Evolutionary conservation across 2,329 filamentous ascomycete species (phyloP).

Genomic region (Trichoderma koningiopsis): DNA sequence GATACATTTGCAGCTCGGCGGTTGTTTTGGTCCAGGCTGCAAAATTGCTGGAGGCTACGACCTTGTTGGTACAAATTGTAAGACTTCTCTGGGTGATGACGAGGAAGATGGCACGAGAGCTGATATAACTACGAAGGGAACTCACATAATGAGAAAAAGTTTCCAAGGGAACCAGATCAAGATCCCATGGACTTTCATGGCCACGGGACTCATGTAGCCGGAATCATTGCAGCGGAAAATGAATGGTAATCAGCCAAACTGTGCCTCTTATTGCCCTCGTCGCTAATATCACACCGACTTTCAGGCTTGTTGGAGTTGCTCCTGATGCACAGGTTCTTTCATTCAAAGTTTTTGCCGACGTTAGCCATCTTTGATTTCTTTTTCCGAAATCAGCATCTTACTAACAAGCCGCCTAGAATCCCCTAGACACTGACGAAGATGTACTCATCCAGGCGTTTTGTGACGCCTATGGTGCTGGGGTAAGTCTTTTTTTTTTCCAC

Average conservation of each 20-base stretch:
- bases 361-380: constrained; percentile 7
- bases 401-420: constrained; percentile 29
- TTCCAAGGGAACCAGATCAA: constrained; percentile 39
- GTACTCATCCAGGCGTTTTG: constrained; percentile 42
- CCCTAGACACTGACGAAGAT: constrained; percentile 39
- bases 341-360: constrained; percentile 48
- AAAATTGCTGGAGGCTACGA: constrained; percentile 45
- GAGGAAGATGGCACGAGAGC: no score
- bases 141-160: constrained; percentile 34
- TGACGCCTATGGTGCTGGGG: constrained; percentile 41
- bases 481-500: constrained; percentile 25
- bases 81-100: constrained; percentile 3
- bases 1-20: constrained; percentile 37
- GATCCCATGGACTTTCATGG: constrained; percentile 31
- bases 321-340: constrained; percentile 48
- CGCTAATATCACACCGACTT: neutral
- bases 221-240: constrained; percentile 51
- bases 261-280: no score
- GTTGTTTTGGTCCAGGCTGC: constrained; percentile 44
- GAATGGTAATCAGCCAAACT: constrained; percentile 33
- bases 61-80: constrained; percentile 41
- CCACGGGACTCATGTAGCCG: constrained; percentile 43
- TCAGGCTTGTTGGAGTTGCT: constrained; percentile 48
- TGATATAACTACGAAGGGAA: constrained; percentile 32
- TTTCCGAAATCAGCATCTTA: neutral